phyloP scores from a whole-genome alignment of 2,329 filamentous ascomycete species.

The Fusarium abutilonis region DNA sequence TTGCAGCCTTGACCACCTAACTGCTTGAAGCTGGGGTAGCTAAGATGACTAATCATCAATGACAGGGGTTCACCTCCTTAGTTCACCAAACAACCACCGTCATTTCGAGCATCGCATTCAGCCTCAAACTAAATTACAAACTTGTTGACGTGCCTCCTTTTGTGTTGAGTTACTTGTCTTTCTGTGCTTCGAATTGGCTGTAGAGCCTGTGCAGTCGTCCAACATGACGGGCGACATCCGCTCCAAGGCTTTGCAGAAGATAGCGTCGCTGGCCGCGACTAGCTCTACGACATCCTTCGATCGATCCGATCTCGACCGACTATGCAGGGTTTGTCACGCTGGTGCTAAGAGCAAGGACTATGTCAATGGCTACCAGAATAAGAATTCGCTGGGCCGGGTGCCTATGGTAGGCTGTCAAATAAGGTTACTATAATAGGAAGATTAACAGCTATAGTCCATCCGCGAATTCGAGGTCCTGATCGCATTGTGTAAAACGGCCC shows the following conservation, averaged over 20 bases:
- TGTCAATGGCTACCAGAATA: conserved; percentile 60
- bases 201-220: neutral
- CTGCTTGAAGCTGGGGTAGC: conserved; percentile 47
- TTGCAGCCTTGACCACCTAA: conserved; percentile 61
- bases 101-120: conserved; percentile 33
- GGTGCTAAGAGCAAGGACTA: conserved; percentile 56
- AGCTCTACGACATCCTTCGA: conserved; percentile 65
- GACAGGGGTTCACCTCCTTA: conserved; percentile 42
- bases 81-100: conserved; percentile 29
- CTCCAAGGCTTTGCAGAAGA: conserved; percentile 71
- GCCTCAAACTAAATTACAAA: conserved; percentile 16
- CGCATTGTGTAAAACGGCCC: conserved; percentile 89
- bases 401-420: conserved; percentile 64
- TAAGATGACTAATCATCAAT: conserved; percentile 53
- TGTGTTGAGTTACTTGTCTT: conserved; percentile 10
- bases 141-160: conserved; percentile 33
- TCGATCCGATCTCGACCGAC: conserved; percentile 69
- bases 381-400: conserved; percentile 60
- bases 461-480: conserved; percentile 92
- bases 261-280: conserved; percentile 69
- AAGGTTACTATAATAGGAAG: neutral
- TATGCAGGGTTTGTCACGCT: conserved; percentile 67
- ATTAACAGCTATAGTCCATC: conserved; percentile 68
- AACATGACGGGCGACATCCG: conserved; percentile 67
- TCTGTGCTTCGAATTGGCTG: conserved; percentile 9